Percentiles rank a stretch among this genome's conserved stretches.
Conservation (phyloP, 78 protist species). For the Dictyostelium intermedium region DNA sequence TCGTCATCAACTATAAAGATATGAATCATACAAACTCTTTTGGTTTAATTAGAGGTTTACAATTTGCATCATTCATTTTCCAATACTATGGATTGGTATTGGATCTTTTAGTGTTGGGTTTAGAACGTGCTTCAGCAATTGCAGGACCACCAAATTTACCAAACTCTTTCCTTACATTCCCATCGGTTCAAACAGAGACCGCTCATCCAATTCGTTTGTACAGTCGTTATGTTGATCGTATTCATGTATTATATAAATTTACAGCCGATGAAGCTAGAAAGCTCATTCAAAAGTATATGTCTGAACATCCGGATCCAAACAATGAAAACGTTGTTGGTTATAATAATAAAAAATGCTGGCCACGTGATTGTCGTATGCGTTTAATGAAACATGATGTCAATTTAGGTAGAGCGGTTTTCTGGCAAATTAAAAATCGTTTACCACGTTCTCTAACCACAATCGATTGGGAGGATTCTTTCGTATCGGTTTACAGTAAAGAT, state of each 20-base stretch:
- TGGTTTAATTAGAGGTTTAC: conserved; percentile 99
- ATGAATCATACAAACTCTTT: conserved; percentile 98
- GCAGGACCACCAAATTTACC: conserved; percentile 98
- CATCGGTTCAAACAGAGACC: conserved; percentile 86
- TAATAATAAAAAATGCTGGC: conserved; percentile 99
- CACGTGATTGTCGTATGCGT: conserved; percentile 99
- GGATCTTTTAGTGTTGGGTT: conserved; percentile 98
- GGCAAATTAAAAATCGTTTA: conserved; percentile 97
- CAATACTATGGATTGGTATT: conserved; percentile 96
- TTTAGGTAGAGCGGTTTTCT: conserved; percentile 99
- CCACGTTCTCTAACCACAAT: conserved; percentile 98
- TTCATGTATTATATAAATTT: conserved; percentile 96
- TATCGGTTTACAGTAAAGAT: conserved; percentile 97
- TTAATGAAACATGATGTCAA: conserved; percentile 99
- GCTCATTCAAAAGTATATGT: conserved; percentile 97
- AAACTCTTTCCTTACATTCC: conserved; percentile 93
- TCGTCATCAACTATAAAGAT: conserved; percentile 97
- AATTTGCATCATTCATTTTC: conserved; percentile 96
- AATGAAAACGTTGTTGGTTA: conserved; percentile 99
- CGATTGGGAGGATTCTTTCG: conserved; percentile 95
- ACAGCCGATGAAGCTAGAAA: conserved; percentile 96
- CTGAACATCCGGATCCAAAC: conserved; percentile 99
- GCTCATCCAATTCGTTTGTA: conserved; percentile 99
- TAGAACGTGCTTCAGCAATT: conserved; percentile 97
- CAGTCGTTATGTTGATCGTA: conserved; percentile 95